Base-by-base conservation (phyloP, 306 rosid species). In the Pyrus communis region DNA sequence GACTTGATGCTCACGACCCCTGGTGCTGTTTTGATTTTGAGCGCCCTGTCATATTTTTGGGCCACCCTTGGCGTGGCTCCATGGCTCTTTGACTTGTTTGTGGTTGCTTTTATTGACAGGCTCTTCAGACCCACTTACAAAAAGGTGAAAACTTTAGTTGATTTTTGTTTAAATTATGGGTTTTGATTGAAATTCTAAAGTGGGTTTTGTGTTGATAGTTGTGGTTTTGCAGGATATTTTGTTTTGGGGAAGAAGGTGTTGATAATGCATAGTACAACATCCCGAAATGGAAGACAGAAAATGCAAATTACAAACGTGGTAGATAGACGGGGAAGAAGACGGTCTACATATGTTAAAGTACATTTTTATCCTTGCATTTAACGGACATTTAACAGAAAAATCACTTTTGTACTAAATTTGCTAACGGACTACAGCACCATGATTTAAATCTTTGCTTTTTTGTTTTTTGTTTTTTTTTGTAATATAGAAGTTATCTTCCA, bases 11-110 rank as follows among this genome's bases (percentile, higher is more conserved):
- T 95, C 55, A 95, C 97, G 31, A 67, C 64, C 5, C 92, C 98
- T 60, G 98, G 98, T 23, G 86, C 88, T 59, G 43, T 95, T 82
- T 58, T 95, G 43, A 96, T 93, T 76, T 27, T 95, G 82, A 82
- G 95, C 14, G 84, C 98, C 77, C 81, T 92, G 2, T 95, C 97
- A 67, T 95, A 95, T 80, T 95, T 92, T 7, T 95, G 97, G 98
- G 97, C 96, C 71, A 92, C 98, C 7, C 97, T 97, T 46, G 97
- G 97, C 54, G 97, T 95, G 60, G 97, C 97, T 61, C 98, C 98
- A 49, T 97, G 98, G 27, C 92, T 90, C 88, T 95, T 89, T 86
- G 97, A 92, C 84, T 92, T 92, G 98, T 95, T 95, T 86, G 85
- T 95, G 78, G 97, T 95, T 82, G 97, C 98, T 65, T 95, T 95